phyloP scores from a whole-genome alignment of 441 rosid genomes.

The Flueggea neowawraea region DNA sequence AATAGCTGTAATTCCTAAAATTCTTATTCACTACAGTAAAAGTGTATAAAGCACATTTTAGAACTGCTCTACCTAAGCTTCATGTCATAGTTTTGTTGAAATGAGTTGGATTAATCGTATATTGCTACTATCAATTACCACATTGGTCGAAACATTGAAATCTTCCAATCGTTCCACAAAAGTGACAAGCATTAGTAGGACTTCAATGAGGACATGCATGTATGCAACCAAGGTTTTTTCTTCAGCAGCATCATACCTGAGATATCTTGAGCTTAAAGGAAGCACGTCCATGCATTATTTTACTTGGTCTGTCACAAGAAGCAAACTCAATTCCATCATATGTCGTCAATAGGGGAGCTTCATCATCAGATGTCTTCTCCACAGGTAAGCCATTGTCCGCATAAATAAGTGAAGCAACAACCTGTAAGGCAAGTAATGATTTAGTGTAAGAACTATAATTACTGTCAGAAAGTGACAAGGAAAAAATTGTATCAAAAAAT shows the following conservation, averaged over 20 bases:
- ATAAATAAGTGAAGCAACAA: conserved; percentile 63
- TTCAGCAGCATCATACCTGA: conserved; percentile 41
- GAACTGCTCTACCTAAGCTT: no score
- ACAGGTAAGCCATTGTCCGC: conserved; percentile 55
- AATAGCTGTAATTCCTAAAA: no score
- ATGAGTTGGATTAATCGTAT: no score
- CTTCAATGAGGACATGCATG: no score
- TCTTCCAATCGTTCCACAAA: no score
- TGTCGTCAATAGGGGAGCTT: conserved; percentile 64
- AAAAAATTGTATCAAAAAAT: conserved; percentile 11
- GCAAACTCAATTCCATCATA: conserved; percentile 69
- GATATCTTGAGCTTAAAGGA: conserved; percentile 78
- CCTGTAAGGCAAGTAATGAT: conserved; percentile 27
- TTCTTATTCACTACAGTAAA: no score
- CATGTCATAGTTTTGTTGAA: no score
- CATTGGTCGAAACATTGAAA: no score
- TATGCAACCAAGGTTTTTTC: no score
- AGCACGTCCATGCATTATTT: conserved; percentile 57
- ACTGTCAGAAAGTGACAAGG: background rate
- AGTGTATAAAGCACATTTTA: no score
- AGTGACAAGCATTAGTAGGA: no score
- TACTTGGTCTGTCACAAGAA: conserved; percentile 53
- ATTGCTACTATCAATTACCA: no score
- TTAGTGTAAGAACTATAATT: conserved; percentile 9
- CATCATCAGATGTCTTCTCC: conserved; percentile 59